Percentiles rank a stretch among this genome's conserved stretches.
Conservation (phyloP, 2,329 filamentous ascomycete genomes). For the Hymenoscyphus linearis region DNA sequence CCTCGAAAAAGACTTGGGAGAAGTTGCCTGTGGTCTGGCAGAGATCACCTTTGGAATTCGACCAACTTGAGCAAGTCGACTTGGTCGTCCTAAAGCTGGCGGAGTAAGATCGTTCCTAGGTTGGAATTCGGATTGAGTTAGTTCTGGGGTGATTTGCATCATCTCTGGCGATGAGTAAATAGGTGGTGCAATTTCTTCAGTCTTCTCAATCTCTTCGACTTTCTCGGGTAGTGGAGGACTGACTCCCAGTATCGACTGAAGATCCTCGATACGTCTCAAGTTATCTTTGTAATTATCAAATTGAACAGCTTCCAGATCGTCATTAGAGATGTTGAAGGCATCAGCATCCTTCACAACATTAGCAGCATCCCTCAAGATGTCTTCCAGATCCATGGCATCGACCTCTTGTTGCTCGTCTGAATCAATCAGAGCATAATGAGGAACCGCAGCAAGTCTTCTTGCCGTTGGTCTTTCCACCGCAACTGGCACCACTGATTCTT, state of each 20-base stretch:
- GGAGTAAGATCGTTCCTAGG: conserved; percentile 11
- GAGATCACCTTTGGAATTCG: conserved; percentile 82
- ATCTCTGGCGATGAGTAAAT: conserved; percentile 23
- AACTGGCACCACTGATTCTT: conserved; percentile 46
- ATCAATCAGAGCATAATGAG: conserved; percentile 59
- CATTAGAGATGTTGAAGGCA: conserved; percentile 26
- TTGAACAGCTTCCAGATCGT: conserved; percentile 28
- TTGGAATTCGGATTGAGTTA: conserved; percentile 24
- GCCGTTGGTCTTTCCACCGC: conserved; percentile 36
- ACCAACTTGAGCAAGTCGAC: conserved; percentile 70
- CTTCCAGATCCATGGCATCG: conserved; percentile 36
- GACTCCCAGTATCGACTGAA: conserved; percentile 10
- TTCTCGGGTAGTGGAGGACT: conserved; percentile 5
- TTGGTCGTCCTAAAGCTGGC: conserved; percentile 27
- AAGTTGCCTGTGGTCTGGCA: conserved; percentile 58
- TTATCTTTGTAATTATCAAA: conserved; percentile 28
- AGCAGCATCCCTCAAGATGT: conserved; percentile 42
- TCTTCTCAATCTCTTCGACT: not conserved
- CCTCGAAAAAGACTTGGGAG: conserved; percentile 77
- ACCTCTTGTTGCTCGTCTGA: conserved; percentile 39
- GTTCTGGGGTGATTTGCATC: conserved; percentile 17
- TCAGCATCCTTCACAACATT: conserved; percentile 30
- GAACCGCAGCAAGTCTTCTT: conserved; percentile 40
- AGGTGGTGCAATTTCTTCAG: conserved; percentile 4
- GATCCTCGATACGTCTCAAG: conserved; percentile 19